These are phyloP conservation scores for Torulaspora delbrueckii DNA, from an alignment of 805 yeast species.

Conservation along the genomic window DNA sequence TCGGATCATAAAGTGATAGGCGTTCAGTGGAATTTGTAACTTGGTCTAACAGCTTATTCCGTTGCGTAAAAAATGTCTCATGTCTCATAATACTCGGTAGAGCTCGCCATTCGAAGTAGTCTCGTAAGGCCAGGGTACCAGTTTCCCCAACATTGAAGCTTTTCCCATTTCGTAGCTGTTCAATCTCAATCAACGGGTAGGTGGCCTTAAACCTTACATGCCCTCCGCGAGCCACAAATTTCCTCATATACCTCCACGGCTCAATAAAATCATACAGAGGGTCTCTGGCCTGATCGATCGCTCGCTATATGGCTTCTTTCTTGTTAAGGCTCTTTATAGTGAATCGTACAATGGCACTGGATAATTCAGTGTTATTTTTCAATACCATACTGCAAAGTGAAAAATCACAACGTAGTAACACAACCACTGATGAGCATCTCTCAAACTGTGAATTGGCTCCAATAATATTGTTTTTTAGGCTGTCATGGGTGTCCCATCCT, in stretches of 20 bases:
- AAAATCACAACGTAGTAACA: background rate
- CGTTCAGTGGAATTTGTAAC: conserved; percentile 2
- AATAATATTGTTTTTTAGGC: background rate
- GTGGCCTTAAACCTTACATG: conserved; percentile 11
- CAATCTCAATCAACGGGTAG: conserved; percentile 14
- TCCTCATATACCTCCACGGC: conserved; percentile 3
- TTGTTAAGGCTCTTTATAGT: background rate
- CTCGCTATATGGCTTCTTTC: background rate
- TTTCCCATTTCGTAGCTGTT: conserved; percentile 11
- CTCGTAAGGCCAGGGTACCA: conserved; percentile 15
- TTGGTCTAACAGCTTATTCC: background rate
- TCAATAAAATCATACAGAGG: background rate
- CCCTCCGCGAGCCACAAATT: conserved; percentile 1
- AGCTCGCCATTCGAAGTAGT: conserved; percentile 17
- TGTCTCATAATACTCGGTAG: conserved; percentile 15
- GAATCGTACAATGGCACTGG: background rate
- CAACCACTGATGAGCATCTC: background rate
- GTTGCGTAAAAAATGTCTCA: conserved; percentile 17
- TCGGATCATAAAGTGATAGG: conserved; percentile 14
- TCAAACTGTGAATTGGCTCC: background rate
- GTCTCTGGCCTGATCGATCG: background rate
- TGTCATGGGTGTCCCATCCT: conserved; percentile 94
- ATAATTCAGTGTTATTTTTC: background rate
- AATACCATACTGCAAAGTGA: background rate
- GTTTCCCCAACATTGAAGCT: conserved; percentile 5